Evolutionary conservation across 441 rosid species (phyloP).

Genomic region (Geranium incanum): DNA sequence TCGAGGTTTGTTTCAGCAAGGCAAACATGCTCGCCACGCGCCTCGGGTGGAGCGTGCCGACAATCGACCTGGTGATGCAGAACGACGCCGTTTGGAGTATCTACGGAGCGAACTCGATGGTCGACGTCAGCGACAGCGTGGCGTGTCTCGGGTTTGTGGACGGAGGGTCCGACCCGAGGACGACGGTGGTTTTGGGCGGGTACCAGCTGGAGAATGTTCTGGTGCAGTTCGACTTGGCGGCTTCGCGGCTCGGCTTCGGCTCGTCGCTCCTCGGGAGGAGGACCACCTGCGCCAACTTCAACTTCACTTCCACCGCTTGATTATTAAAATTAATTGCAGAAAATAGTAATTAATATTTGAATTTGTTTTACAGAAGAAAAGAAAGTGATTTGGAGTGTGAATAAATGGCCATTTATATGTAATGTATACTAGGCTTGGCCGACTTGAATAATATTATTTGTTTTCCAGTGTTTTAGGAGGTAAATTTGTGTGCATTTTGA

Average conservation of each 20-base stretch:
- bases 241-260: constrained; percentile 60
- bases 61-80: constrained; percentile 46
- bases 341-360: not conserved
- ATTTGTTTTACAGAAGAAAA: too few relatives aligned
- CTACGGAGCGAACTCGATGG: constrained; percentile 67
- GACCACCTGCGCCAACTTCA: constrained; percentile 66
- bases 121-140: constrained; percentile 38
- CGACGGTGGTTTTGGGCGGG: constrained; percentile 69
- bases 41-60: constrained; percentile 55
- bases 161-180: constrained; percentile 49
- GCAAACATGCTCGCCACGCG: constrained; percentile 37
- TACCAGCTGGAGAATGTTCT: constrained; percentile 51
- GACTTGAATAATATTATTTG: too few relatives aligned
- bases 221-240: constrained; percentile 55
- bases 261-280: constrained; percentile 41
- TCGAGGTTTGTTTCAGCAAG: constrained; percentile 49
- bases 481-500: too few relatives aligned
- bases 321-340: not conserved
- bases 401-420: not conserved
- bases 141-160: constrained; percentile 59
- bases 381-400: not conserved
- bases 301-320: constrained; percentile 49
- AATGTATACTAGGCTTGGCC: too few relatives aligned
- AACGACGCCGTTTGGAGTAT: constrained; percentile 49
- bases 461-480: too few relatives aligned